These are phyloP conservation scores for Leccinum pachyderme DNA, from an alignment of 1,284 basidiomycete genomes.

Conservation along the genomic window DNA sequence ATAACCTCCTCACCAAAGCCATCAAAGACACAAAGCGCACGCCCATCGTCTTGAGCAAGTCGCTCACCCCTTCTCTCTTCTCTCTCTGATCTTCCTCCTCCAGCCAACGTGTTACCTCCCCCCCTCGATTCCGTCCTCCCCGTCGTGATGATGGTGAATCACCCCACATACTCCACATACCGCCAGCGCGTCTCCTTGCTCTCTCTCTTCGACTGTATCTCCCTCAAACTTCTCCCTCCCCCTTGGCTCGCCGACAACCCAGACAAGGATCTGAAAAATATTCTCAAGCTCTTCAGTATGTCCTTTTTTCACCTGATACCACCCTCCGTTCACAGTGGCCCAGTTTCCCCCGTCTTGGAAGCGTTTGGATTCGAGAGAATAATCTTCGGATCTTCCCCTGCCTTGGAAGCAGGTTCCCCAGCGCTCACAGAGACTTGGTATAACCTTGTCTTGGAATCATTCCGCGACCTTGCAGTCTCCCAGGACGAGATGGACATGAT, in stretches of 20 bases:
- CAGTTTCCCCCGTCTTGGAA: conserved; percentile 76
- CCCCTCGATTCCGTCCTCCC: conserved; percentile 70
- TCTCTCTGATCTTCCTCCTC: conserved; percentile 12
- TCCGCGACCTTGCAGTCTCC: conserved; percentile 82
- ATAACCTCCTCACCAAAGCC: conserved; percentile 69
- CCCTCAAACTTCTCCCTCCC: conserved; percentile 80
- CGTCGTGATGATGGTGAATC: conserved; percentile 74
- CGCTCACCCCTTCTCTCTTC: neutral
- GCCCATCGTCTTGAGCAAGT: conserved; percentile 11
- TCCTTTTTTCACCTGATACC: conserved; percentile 25
- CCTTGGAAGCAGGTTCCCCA: conserved; percentile 49
- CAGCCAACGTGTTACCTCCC: conserved; percentile 86
- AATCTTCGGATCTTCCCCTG: conserved; percentile 58
- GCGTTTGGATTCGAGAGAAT: conserved; percentile 62
- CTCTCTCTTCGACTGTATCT: conserved; percentile 72
- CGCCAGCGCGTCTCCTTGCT: conserved; percentile 73
- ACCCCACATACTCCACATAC: conserved; percentile 71
- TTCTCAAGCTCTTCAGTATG: conserved; percentile 88
- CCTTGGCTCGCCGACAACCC: conserved; percentile 44
- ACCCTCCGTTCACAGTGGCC: conserved; percentile 2
- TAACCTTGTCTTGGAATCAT: conserved; percentile 71
- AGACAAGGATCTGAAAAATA: conserved; percentile 66
- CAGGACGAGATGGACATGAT: conserved; percentile 74
- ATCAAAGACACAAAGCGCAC: conserved; percentile 44
- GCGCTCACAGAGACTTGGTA: conserved; percentile 72